A percentile compares a stretch with the other conserved stretches of the same genome.
These are phyloP conservation scores for Primulina eburnea DNA, from an alignment of 257 asterid species.

Conservation along the genomic window DNA sequence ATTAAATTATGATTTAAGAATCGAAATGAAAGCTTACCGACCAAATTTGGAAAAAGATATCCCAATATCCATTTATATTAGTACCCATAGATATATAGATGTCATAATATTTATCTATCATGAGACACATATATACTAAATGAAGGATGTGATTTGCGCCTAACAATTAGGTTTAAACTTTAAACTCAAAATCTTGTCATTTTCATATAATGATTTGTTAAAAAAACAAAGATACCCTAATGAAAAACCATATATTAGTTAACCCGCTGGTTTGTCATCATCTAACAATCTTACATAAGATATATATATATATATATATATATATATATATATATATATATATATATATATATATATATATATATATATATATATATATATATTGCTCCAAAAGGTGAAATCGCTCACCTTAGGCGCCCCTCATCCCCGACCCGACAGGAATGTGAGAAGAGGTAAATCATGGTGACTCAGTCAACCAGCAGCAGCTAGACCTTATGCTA, in stretches of 20 bases:
- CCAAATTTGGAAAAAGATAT: constrained; percentile 4
- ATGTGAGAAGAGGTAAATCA: no score
- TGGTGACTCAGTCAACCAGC: no score
- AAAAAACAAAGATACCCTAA: background rate
- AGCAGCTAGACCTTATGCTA: no score
- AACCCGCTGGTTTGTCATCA: background rate
- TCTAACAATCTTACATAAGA: no score
- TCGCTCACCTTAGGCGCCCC: no score
- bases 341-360: no score
- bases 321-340: no score
- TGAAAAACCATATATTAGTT: background rate
- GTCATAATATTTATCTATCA: no score
- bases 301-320: no score
- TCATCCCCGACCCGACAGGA: no score
- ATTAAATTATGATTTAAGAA: constrained; percentile 19
- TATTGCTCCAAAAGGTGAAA: no score
- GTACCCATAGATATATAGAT: background rate
- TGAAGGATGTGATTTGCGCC: background rate
- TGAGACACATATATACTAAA: background rate
- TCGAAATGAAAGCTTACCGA: constrained; percentile 32
- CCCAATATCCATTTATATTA: background rate
- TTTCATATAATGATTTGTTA: background rate
- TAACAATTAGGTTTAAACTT: background rate
- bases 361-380: no score
- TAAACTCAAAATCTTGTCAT: background rate